These are phyloP conservation scores for Fonsecaea monophora DNA, from an alignment of 2,329 filamentous ascomycete genomes.

Conservation along the genomic window DNA sequence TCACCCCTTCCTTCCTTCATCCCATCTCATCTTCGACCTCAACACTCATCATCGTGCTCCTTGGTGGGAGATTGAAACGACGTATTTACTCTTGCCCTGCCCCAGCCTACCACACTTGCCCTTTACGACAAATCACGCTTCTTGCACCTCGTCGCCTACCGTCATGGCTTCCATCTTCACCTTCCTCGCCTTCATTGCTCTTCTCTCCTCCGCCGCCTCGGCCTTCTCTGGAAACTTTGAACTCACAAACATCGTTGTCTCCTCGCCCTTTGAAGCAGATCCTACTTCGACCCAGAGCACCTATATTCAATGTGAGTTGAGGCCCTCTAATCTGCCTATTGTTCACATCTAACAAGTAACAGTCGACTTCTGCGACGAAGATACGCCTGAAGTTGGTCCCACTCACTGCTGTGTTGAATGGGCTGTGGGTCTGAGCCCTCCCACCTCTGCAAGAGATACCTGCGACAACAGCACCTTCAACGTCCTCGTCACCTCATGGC, in stretches of 20 bases:
- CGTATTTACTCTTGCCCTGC: background rate
- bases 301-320: constrained; percentile 33
- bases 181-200: constrained; percentile 12
- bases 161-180: constrained; percentile 18
- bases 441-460: constrained; percentile 19
- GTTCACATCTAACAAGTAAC: constrained; percentile 7
- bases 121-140: background rate
- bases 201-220: constrained; percentile 20
- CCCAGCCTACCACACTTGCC: background rate
- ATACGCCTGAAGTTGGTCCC: constrained; percentile 33
- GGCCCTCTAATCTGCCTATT: background rate
- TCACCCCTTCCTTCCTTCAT: background rate
- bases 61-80: background rate
- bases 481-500: constrained; percentile 33
- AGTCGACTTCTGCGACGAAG: constrained; percentile 39
- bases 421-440: constrained; percentile 33
- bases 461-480: constrained; percentile 35
- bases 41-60: background rate
- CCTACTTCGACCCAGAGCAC: constrained; percentile 32
- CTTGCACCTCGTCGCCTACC: background rate
- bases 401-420: constrained; percentile 37
- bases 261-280: constrained; percentile 36
- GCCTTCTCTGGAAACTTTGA: constrained; percentile 38
- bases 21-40: constrained; percentile 2
- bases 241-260: constrained; percentile 33